Conservation (phyloP, 192 early-diverging fungal genomes). For the Backusella morwellensis region DNA sequence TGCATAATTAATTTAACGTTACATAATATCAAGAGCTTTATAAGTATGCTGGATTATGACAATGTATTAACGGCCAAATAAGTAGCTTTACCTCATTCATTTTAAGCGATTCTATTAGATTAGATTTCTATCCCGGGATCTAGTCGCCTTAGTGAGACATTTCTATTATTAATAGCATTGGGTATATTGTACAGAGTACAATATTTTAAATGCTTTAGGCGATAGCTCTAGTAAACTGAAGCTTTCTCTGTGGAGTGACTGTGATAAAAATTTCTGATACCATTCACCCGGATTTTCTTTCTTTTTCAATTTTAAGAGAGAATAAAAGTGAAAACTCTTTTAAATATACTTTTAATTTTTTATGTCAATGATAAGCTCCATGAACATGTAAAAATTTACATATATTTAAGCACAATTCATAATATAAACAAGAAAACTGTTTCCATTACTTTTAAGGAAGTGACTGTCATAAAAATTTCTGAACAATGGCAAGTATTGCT, state of each 20-base stretch:
- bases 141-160: not conserved
- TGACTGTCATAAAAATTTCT: not conserved
- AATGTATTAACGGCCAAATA: not conserved
- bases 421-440: not conserved
- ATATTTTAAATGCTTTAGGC: not conserved
- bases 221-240: not conserved
- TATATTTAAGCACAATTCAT: not conserved
- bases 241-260: not conserved
- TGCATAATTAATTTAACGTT: not conserved
- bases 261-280: not conserved
- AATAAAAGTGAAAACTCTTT: not conserved
- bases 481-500: not conserved
- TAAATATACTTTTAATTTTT: not conserved
- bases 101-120: not conserved
- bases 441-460: not conserved
- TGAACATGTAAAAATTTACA: not conserved
- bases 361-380: not conserved
- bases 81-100: not conserved
- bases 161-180: not conserved
- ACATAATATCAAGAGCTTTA: not conserved
- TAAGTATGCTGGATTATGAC: not conserved
- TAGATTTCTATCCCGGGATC: not conserved
- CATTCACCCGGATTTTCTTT: not conserved
- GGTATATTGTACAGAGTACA: not conserved
- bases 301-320: not conserved